These are phyloP conservation scores for Xylariomycetidae sp. DNA, from an alignment of 2,329 filamentous ascomycete genomes.

Conservation along the genomic window DNA sequence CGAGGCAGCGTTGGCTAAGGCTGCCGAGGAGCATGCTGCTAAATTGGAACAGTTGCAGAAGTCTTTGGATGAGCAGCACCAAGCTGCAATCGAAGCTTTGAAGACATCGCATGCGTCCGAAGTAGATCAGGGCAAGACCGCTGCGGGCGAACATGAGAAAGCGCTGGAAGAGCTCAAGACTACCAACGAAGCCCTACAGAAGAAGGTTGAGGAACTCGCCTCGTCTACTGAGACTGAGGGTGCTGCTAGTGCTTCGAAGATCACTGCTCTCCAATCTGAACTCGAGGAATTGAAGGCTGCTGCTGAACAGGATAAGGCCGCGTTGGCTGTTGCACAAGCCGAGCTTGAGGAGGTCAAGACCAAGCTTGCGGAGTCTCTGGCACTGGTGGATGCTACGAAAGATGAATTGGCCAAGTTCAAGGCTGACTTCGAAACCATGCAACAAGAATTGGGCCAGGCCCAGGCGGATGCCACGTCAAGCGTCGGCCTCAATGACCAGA, in stretches of 20 bases:
- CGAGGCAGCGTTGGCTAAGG: constrained; percentile 33
- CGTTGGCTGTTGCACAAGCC: constrained; percentile 41
- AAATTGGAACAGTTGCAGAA: constrained; percentile 48
- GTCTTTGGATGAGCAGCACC: constrained; percentile 46
- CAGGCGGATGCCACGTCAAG: constrained; percentile 42
- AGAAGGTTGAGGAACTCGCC: constrained; percentile 49
- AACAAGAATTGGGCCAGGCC: constrained; percentile 37
- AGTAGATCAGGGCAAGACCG: constrained; percentile 41
- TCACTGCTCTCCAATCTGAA: constrained; percentile 48
- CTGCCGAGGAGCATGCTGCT: constrained; percentile 41
- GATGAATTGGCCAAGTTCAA: constrained; percentile 45
- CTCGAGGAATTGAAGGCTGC: constrained; percentile 45
- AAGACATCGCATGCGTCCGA: constrained; percentile 50
- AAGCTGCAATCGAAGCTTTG: constrained; percentile 43
- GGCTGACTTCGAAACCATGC: constrained; percentile 42
- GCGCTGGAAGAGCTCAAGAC: constrained; percentile 46
- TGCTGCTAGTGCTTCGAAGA: constrained; percentile 39
- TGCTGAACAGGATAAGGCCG: constrained; percentile 44
- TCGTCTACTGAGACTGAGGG: constrained; percentile 42
- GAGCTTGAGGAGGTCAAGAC: constrained; percentile 34
- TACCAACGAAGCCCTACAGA: constrained; percentile 49
- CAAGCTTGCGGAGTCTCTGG: constrained; percentile 24
- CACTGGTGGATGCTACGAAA: constrained; percentile 27
- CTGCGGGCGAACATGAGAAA: constrained; percentile 43
- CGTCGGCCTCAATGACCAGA: constrained; percentile 18